Evolutionary conservation across 148 eudicot genomes (phyloP).

Genomic region (Vaccinium darrowii): DNA sequence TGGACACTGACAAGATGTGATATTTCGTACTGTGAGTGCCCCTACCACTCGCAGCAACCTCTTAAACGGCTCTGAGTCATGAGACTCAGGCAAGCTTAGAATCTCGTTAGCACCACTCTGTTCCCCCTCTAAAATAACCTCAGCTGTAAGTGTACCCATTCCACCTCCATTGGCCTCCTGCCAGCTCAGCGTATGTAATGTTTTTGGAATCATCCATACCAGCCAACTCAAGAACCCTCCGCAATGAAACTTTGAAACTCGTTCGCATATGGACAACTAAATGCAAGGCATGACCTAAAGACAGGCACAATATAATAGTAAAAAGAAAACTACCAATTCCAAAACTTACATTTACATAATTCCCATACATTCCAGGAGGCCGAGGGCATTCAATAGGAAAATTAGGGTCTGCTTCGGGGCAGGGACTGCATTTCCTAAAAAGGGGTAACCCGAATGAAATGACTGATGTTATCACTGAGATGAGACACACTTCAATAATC

Average conservation of each 20-base stretch:
- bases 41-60: neutral
- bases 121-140: neutral
- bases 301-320: neutral
- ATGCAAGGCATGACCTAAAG: neutral
- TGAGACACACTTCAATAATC: slow-evolving; percentile 90
- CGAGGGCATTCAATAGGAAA: slow-evolving; percentile 81
- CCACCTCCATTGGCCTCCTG: neutral
- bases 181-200: neutral
- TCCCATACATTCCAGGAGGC: slow-evolving; percentile 96
- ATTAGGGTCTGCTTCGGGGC: slow-evolving; percentile 71
- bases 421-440: slow-evolving; percentile 82
- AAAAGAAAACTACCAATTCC: neutral
- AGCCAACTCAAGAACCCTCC: neutral
- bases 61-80: neutral
- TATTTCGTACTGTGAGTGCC: neutral
- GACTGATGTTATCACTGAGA: slow-evolving; percentile 80
- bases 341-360: slow-evolving; percentile 87
- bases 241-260: neutral
- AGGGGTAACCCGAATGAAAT: slow-evolving; percentile 97
- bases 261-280: neutral
- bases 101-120: neutral
- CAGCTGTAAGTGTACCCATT: neutral
- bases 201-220: neutral
- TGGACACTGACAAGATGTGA: neutral
- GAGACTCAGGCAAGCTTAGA: neutral